Conservation (phyloP, 352 stramenopile genomes). For the Phytophthora litchii region DNA sequence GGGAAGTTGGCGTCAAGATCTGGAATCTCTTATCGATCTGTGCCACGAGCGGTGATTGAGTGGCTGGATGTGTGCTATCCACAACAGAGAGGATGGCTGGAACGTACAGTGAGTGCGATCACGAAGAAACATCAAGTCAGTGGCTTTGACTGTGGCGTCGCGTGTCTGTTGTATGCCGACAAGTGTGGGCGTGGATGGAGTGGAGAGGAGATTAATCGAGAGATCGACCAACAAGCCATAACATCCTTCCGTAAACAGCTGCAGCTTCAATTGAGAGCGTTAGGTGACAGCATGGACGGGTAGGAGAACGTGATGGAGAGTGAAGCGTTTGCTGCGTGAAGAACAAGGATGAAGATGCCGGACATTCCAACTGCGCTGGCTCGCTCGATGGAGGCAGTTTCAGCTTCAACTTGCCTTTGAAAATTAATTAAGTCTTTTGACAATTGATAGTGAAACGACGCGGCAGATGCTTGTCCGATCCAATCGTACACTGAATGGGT, state of each 20-base stretch:
- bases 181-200: slow-evolving; percentile 74
- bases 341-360: not conserved
- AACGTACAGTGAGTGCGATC: slow-evolving; percentile 70
- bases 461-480: not conserved
- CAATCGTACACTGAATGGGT: not conserved
- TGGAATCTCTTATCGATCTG: slow-evolving; percentile 71
- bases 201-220: slow-evolving; percentile 61
- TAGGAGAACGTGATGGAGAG: slow-evolving; percentile 1
- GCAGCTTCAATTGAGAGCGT: slow-evolving; percentile 37
- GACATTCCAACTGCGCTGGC: not conserved
- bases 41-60: slow-evolving; percentile 79
- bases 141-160: slow-evolving; percentile 90
- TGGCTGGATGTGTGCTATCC: slow-evolving; percentile 87
- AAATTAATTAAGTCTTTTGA: slow-evolving; percentile 19
- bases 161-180: slow-evolving; percentile 88
- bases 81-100: slow-evolving; percentile 60
- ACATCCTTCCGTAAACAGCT: slow-evolving; percentile 68
- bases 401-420: slow-evolving; percentile 14
- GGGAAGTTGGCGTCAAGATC: slow-evolving; percentile 65
- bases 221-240: slow-evolving; percentile 74
- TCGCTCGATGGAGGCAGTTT: slow-evolving; percentile 4
- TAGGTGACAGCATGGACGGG: slow-evolving; percentile 12
- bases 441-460: slow-evolving; percentile 37
- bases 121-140: slow-evolving; percentile 87
- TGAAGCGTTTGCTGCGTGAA: slow-evolving; percentile 1